Percentiles rank a stretch among this genome's conserved stretches.
Conservation (phyloP, 495 filamentous ascomycete species). For the Annulohypoxylon nitens region DNA sequence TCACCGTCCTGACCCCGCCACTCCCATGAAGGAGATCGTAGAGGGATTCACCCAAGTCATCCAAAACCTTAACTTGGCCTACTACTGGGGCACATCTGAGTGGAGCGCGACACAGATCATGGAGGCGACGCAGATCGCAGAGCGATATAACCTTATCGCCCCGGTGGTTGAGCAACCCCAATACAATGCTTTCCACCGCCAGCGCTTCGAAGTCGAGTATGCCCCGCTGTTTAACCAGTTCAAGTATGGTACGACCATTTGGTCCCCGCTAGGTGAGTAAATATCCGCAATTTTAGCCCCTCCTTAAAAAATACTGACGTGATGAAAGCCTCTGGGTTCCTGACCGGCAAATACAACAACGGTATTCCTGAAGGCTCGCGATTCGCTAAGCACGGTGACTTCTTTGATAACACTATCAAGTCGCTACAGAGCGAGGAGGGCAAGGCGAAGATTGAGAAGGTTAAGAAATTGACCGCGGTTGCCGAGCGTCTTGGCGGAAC, state of each 20-base stretch:
- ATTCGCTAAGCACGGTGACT: slow-evolving; percentile 60
- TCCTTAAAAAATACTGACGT: too few relatives aligned
- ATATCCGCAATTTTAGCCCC: too few relatives aligned
- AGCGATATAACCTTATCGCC: slow-evolving; percentile 68
- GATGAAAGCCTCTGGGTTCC: slow-evolving; percentile 67
- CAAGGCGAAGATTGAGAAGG: slow-evolving; percentile 59
- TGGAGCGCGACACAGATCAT: slow-evolving; percentile 69
- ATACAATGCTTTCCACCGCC: slow-evolving; percentile 68
- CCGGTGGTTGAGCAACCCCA: slow-evolving; percentile 71
- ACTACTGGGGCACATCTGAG: slow-evolving; percentile 68
- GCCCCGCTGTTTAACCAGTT: slow-evolving; percentile 71
- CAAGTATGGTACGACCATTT: slow-evolving; percentile 78
- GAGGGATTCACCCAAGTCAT: slow-evolving; percentile 67
- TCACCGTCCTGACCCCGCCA: slow-evolving; percentile 59
- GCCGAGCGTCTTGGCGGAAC: slow-evolving; percentile 74
- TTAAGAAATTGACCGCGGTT: slow-evolving; percentile 66
- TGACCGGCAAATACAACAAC: slow-evolving; percentile 87
- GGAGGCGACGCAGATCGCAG: slow-evolving; percentile 66
- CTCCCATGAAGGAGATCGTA: slow-evolving; percentile 65
- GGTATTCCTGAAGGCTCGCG: slow-evolving; percentile 70
- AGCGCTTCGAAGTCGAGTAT: slow-evolving; percentile 74
- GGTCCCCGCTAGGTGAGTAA: slow-evolving; percentile 66
- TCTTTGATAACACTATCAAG: slow-evolving; percentile 57
- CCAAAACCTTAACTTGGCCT: slow-evolving; percentile 69
- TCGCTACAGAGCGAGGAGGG: slow-evolving; percentile 48